phyloP scores from a whole-genome alignment of 2,329 filamentous ascomycete genomes.

The Sporothrix euskadiensis region DNA sequence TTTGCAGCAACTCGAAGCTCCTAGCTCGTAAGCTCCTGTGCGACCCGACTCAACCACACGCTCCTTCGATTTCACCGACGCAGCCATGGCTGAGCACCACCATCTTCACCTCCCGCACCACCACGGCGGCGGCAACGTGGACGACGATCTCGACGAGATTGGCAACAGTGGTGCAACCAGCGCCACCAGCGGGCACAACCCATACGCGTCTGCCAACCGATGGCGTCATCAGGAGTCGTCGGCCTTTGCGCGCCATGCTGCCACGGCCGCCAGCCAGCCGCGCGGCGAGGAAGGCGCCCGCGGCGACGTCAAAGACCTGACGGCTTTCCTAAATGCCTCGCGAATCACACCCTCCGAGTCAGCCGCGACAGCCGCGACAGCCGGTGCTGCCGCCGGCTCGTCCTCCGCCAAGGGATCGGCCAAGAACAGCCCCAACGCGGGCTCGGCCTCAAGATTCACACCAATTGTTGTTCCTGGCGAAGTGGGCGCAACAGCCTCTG shows the following conservation, averaged over 20 bases:
- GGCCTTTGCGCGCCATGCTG: slow-evolving; percentile 54
- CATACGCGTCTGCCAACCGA: slow-evolving; percentile 35
- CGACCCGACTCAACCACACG: neutral
- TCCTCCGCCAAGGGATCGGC: slow-evolving; percentile 3
- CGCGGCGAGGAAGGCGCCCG: slow-evolving; percentile 47
- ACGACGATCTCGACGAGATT: slow-evolving; percentile 27
- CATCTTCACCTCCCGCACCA: slow-evolving; percentile 15
- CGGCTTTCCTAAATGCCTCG: slow-evolving; percentile 57
- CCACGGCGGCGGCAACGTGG: neutral
- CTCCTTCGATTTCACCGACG: neutral
- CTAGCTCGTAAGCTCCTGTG: neutral
- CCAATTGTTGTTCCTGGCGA: slow-evolving; percentile 29
- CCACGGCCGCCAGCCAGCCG: slow-evolving; percentile 36
- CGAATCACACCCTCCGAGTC: slow-evolving; percentile 49
- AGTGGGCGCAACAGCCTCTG: neutral
- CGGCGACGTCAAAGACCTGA: slow-evolving; percentile 52
- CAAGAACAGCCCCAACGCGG: slow-evolving; percentile 10
- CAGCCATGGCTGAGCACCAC: slow-evolving; percentile 30
- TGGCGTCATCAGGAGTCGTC: slow-evolving; percentile 67
- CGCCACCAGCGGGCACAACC: slow-evolving; percentile 31
- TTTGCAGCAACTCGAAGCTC: neutral
- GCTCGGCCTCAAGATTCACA: slow-evolving; percentile 21
- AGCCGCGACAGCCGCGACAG: slow-evolving; percentile 34
- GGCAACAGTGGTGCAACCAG: slow-evolving; percentile 33
- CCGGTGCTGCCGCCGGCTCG: slow-evolving; percentile 12